Base-by-base conservation (phyloP, 1,139 yeast genomes). In the Arxiozyma bovina region DNA sequence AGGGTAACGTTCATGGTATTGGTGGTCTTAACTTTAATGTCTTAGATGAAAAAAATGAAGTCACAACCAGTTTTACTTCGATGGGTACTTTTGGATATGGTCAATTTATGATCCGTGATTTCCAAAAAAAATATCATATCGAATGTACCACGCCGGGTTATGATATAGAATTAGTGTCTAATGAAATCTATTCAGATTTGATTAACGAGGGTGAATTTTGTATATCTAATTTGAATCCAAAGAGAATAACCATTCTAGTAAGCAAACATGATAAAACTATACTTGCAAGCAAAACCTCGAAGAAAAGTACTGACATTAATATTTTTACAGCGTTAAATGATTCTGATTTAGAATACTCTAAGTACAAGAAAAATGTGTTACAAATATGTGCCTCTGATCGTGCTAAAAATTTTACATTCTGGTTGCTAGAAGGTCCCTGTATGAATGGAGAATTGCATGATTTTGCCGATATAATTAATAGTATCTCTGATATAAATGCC, bases 241-340 rank as follows among this genome's bases (percentile, higher is more conserved):
- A 49, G 8, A 60, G 59, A 5, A 25, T 64, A 11, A 57, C 55
- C 42, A 63, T 67, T 9, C 63, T 63, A 51, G 53, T 61, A 21
- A 47, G 45, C 12, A 50, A 25, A 15, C 18, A 34, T n/a, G 41
- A 27, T 20, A 5, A 15, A 5, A 40, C 27, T n/a, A 42, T 50
- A 20, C 50, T 47, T 34, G 21, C 11, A 34, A 34, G n/a, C n/a
- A 34, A 15, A 34, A 12, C 4, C 5, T 27, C 22, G 4, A 53
- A 57, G 15, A 62, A 65, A 44, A 74, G 75, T 41, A 86, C 91
- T 0, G 86, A 81, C 22, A 79, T 91, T 53, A 88, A 93, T 67
- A 83, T 91, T 43, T 90, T 89, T 68, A 79, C 95, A 0, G 83
- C 89, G 42, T 91, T 96, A 0, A 81, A 90, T 58, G 96, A 96